A percentile compares a stretch with the other conserved stretches of the same genome.
phyloP scores from a whole-genome alignment of 805 yeast species.

The Jamesozyma jinghongensis region DNA sequence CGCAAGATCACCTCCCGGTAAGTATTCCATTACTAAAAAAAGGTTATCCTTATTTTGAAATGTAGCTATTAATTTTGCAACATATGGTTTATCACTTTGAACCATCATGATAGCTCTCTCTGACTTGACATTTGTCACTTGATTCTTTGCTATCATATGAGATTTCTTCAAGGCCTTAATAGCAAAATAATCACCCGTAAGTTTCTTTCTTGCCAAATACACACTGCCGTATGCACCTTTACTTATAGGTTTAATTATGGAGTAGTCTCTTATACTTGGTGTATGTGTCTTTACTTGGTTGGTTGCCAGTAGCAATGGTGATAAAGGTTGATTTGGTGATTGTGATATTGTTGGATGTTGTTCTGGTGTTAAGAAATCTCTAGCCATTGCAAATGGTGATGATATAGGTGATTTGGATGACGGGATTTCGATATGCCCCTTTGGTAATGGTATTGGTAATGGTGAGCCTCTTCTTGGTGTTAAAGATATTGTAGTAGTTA shows the following conservation, averaged over 20 bases:
- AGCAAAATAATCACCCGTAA: slow-evolving; percentile 93
- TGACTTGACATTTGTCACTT: slow-evolving; percentile 85
- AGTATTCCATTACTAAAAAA: slow-evolving; percentile 91
- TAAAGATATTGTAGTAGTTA: slow-evolving; percentile 24
- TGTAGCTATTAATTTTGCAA: slow-evolving; percentile 78
- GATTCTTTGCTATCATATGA: slow-evolving; percentile 96
- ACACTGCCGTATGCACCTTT: slow-evolving; percentile 98
- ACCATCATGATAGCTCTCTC: slow-evolving; percentile 98
- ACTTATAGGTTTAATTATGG: slow-evolving; percentile 83
- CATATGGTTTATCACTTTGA: slow-evolving; percentile 86
- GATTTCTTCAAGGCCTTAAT: slow-evolving; percentile 84
- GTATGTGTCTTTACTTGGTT: slow-evolving; percentile 45
- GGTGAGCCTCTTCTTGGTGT: slow-evolving; percentile 53
- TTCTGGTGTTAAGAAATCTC: slow-evolving; percentile 34
- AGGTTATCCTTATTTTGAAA: slow-evolving; percentile 83
- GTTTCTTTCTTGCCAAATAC: slow-evolving; percentile 67
- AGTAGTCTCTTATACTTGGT: slow-evolving; percentile 81
- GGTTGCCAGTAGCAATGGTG: slow-evolving; percentile 68
- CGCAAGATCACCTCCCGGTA: slow-evolving; percentile 94
- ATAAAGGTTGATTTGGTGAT: slow-evolving; percentile 53
- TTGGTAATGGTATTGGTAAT: slow-evolving; percentile 24
- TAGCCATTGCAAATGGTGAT: slow-evolving; percentile 48
- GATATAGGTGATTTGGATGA: slow-evolving; percentile 40
- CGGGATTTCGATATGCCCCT: not conserved
- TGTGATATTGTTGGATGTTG: slow-evolving; percentile 20